These are phyloP conservation scores for Neopestalotiopsis sp. DNA, from an alignment of 2,329 filamentous ascomycete genomes.

Conservation along the genomic window DNA sequence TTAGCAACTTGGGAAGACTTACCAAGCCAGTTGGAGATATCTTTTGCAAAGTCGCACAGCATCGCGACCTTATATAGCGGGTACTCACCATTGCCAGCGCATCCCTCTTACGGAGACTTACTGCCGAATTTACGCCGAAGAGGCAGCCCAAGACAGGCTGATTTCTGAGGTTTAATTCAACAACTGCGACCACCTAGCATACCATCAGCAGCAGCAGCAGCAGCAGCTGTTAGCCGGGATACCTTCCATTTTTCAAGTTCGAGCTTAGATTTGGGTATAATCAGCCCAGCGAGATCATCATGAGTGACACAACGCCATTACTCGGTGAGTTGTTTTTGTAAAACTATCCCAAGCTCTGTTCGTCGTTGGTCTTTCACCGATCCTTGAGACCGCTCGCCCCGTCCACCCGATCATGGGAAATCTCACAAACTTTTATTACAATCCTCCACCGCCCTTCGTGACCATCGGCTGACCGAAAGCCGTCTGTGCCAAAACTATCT, in stretches of 20 bases:
- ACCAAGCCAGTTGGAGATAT: too few species aligned
- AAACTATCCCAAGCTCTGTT: not conserved
- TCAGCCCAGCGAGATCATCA: not conserved
- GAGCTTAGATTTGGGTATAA: not conserved
- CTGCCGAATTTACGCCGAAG: not conserved
- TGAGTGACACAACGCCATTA: slow-evolving; percentile 1
- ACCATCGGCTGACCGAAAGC: not conserved
- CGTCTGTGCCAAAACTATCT: not conserved
- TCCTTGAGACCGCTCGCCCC: not conserved
- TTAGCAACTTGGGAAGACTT: too few species aligned
- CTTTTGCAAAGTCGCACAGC: not conserved
- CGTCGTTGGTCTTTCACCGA: not conserved
- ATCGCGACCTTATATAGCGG: not conserved
- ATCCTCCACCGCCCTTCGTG: not conserved
- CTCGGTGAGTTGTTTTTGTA: slow-evolving; percentile 5
- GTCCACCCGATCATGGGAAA: not conserved
- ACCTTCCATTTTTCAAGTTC: not conserved
- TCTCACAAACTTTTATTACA: not conserved
- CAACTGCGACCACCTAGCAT: not conserved
- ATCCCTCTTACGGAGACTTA: not conserved
- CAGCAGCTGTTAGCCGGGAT: not conserved
- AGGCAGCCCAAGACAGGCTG: not conserved
- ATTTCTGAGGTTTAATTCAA: not conserved
- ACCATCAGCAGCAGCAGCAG: not conserved
- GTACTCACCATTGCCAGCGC: not conserved